These are phyloP conservation scores for Stipa capillata DNA, from an alignment of 176 grass and related monocot species.

Conservation along the genomic window DNA sequence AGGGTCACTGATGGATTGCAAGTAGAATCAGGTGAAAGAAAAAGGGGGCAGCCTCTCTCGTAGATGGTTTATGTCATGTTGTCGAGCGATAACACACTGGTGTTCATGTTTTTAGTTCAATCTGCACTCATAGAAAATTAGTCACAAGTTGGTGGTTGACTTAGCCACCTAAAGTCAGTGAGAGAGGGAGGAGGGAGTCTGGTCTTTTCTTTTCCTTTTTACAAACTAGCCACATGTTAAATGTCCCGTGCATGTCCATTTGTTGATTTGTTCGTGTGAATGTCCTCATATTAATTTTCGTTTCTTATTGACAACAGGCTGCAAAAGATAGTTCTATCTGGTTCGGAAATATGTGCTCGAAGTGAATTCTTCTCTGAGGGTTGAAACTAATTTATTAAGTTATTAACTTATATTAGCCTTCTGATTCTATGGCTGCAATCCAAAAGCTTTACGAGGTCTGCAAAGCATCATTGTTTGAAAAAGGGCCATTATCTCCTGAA, in stretches of 20 bases:
- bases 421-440: slow-evolving; percentile 35
- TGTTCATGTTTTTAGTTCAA: background rate
- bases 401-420: slow-evolving; percentile 30
- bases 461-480: slow-evolving; percentile 45
- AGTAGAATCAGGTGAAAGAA: background rate
- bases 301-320: slow-evolving; percentile 15
- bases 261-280: background rate
- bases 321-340: background rate
- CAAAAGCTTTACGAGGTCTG: slow-evolving; percentile 63
- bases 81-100: background rate
- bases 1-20: background rate
- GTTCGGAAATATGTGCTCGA: background rate
- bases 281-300: background rate
- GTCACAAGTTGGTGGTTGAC: background rate
- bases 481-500: slow-evolving; percentile 44
- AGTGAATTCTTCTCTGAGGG: background rate
- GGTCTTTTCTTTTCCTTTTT: background rate
- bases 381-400: slow-evolving; percentile 4
- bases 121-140: background rate
- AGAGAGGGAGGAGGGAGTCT: background rate
- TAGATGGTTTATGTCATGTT: background rate
- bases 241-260: background rate
- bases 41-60: too few species aligned
- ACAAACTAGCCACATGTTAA: background rate
- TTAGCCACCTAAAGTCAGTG: background rate